phyloP scores from a whole-genome alignment of 768 basidiomycete genomes.

The Russula lepida region DNA sequence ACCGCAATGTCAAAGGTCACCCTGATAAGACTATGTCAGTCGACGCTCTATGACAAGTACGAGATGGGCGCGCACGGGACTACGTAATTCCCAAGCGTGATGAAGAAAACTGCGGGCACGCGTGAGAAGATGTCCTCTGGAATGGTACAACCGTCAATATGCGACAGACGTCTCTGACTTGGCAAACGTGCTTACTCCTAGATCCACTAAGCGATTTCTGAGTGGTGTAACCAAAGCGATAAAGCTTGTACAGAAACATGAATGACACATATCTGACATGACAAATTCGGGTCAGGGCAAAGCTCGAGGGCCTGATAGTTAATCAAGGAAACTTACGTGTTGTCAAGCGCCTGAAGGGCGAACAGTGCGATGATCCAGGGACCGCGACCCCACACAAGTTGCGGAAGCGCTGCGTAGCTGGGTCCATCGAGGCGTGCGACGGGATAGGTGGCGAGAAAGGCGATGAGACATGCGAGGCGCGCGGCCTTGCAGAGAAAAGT shows the following conservation, averaged over 20 bases:
- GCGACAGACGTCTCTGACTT: not conserved
- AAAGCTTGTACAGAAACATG: slow-evolving; percentile 19
- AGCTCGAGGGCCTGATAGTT: not conserved
- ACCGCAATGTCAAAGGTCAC: slow-evolving; percentile 13
- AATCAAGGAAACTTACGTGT: slow-evolving; percentile 6
- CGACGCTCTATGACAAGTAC: not conserved
- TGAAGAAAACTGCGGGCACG: slow-evolving; percentile 17
- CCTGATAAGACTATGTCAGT: slow-evolving; percentile 8
- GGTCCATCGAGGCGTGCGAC: slow-evolving; percentile 6
- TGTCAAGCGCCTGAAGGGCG: slow-evolving; percentile 17
- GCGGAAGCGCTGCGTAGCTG: not conserved
- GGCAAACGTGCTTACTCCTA: not conserved
- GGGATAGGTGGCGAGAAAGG: slow-evolving; percentile 14
- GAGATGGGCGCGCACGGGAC: slow-evolving; percentile 9
- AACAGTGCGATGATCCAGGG: slow-evolving; percentile 11
- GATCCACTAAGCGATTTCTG: slow-evolving; percentile 7
- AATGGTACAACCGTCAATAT: not conserved
- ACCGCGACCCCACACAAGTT: slow-evolving; percentile 18
- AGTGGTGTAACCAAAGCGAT: slow-evolving; percentile 7
- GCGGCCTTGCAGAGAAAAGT: slow-evolving; percentile 8
- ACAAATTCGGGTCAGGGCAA: not conserved
- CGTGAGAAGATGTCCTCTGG: slow-evolving; percentile 14
- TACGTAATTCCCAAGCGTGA: slow-evolving; percentile 19
- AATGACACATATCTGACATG: slow-evolving; percentile 14
- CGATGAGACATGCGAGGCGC: slow-evolving; percentile 13